Base-by-base conservation (phyloP, 2,329 filamentous ascomycete species). In the Aspergillus sojae region DNA sequence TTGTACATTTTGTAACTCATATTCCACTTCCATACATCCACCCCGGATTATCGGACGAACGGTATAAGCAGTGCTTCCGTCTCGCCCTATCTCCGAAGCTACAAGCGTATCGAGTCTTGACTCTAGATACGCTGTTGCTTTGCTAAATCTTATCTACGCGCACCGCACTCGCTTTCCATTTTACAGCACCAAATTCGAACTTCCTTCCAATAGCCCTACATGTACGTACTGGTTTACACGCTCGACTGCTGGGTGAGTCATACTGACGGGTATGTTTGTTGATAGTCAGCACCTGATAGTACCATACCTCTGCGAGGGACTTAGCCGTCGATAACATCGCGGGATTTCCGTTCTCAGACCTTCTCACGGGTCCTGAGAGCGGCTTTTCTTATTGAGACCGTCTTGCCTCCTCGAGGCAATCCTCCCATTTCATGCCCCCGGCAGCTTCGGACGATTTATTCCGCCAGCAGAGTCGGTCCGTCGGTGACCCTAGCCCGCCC, bases 391-490 rank as follows among this genome's bases (percentile, higher is more conserved):
- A 46, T 43, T 54, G 53, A 66, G 41, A 58, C 39, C 32, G 32
- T 48, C 56, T 69, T 69, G 74, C 72, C 74, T 74, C 71, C 61
- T 55, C 58, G 59, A 65, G 73, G 75, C 74, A 74, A 69, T 68
- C 64, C 65, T 70, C 68, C 68, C 73, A 71, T 79, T 80, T 76
- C 73, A 80, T 80, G 79, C 77, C 74, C 74, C 76, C 77, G 70
- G 76, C 72, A 71, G 73, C 74, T 62, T 76, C 76, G 69, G 78
- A 78, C 74, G 73, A 77, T 67, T 63, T 71, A 61, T 75, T 74
- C 68, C 74, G 71, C 71, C 77, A 75, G 66, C 73, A 76, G 45
- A 76, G 70, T 71, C 78, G 68, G 71, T 76, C 72, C 36, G 65
- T 72, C 53, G 73, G 75, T 67, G 72, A 75, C 65, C 73, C 75